Conservation (phyloP, 2,329 filamentous ascomycete species). For the Chaetomium strumarium region DNA sequence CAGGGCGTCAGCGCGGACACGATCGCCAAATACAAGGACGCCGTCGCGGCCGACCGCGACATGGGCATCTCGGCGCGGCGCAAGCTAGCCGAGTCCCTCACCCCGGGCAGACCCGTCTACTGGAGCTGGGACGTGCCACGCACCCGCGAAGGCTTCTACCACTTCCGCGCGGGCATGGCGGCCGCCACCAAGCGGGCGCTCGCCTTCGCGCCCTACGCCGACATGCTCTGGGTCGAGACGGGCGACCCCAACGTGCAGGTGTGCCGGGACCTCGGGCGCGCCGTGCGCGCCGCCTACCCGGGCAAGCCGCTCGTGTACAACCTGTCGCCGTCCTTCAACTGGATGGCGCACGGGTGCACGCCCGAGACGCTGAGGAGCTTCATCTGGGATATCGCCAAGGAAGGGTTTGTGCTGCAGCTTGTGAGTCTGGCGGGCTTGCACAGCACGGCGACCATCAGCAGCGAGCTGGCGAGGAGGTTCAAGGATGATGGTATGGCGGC, state of each 20-base stretch:
- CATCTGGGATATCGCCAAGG: conserved; percentile 90
- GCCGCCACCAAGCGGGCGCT: conserved; percentile 91
- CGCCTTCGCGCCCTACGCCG: conserved; percentile 85
- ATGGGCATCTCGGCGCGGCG: conserved; percentile 75
- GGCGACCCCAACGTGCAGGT: conserved; percentile 79
- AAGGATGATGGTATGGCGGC: conserved; percentile 93
- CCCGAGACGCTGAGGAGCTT: conserved; percentile 79
- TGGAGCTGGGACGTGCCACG: conserved; percentile 91
- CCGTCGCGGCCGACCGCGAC: conserved; percentile 59
- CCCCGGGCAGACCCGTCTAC: conserved; percentile 56
- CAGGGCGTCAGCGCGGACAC: conserved; percentile 57
- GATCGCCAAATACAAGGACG: conserved; percentile 61
- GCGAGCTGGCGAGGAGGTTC: conserved; percentile 75
- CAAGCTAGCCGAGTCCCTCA: conserved; percentile 61
- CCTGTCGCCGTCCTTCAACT: conserved; percentile 94
- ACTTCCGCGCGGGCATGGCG: conserved; percentile 75
- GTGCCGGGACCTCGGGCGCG: conserved; percentile 62
- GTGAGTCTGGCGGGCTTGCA: conserved; percentile 62
- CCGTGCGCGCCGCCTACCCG: conserved; percentile 65
- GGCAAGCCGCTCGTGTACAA: conserved; percentile 95
- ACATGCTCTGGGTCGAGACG: conserved; percentile 96
- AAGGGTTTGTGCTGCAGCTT: conserved; percentile 70
- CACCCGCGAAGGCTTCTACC: conserved; percentile 90
- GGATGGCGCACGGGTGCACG: conserved; percentile 91
- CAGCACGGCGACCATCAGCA: conserved; percentile 57